phyloP scores from a whole-genome alignment of 495 filamentous ascomycete genomes.

The Astrothelium macrocarpum region DNA sequence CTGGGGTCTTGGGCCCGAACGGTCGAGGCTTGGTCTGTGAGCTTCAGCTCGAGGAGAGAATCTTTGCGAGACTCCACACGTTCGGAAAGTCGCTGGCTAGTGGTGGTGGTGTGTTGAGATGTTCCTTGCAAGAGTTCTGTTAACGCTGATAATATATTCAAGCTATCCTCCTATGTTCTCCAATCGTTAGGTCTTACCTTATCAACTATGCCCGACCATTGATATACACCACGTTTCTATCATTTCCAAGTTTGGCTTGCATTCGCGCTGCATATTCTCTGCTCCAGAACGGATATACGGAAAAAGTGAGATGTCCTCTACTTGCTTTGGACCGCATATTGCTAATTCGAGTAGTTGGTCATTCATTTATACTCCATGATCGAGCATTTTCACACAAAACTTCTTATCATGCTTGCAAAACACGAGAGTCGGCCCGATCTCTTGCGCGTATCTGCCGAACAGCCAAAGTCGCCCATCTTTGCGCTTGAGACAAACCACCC shows the following conservation, averaged over 20 bases:
- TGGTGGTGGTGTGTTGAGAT: slow-evolving; percentile 52
- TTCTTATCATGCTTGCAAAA: slow-evolving; percentile 8
- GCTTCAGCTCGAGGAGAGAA: slow-evolving; percentile 52
- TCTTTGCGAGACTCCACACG: slow-evolving; percentile 63
- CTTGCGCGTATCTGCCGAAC: slow-evolving; percentile 30
- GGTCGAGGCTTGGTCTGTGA: slow-evolving; percentile 61
- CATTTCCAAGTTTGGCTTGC: slow-evolving; percentile 43
- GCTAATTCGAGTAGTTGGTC: slow-evolving; percentile 10
- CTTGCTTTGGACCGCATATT: background rate
- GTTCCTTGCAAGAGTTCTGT: background rate
- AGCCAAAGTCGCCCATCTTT: slow-evolving; percentile 34
- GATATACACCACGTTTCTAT: slow-evolving; percentile 53
- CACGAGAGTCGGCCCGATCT: background rate
- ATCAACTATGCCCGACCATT: slow-evolving; percentile 54
- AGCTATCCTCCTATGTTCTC: slow-evolving; percentile 37
- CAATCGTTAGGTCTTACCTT: slow-evolving; percentile 43
- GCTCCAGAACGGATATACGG: slow-evolving; percentile 37
- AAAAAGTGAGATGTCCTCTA: slow-evolving; percentile 8
- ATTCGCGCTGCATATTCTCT: slow-evolving; percentile 43
- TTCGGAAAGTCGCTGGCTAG: slow-evolving; percentile 71
- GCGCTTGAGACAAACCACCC: slow-evolving; percentile 39
- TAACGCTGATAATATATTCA: background rate
- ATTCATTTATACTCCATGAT: slow-evolving; percentile 12
- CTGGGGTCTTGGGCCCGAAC: slow-evolving; percentile 52
- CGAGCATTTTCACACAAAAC: slow-evolving; percentile 5